A percentile compares a stretch with the other conserved stretches of the same genome.
phyloP scores from a whole-genome alignment of 495 filamentous ascomycete species.

The Talaromyces thailandensis region DNA sequence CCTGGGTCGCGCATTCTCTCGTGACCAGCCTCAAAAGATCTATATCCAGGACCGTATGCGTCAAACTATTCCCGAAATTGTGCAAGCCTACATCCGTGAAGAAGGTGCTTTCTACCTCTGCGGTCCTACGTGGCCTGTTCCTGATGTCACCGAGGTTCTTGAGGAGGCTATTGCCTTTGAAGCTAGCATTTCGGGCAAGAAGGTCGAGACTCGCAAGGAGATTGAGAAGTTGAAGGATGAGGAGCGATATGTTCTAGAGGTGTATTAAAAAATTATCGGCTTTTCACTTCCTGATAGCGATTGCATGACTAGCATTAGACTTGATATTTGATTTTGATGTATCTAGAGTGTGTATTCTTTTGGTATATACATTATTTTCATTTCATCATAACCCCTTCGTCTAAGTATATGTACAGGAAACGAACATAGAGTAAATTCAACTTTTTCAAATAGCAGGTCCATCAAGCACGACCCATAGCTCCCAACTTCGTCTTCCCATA shows the following conservation, averaged over 20 bases:
- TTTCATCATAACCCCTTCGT: neutral
- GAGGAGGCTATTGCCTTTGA: slow-evolving; percentile 85
- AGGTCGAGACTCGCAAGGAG: slow-evolving; percentile 82
- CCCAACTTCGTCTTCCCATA: slow-evolving; percentile 68
- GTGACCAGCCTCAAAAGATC: slow-evolving; percentile 96
- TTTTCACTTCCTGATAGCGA: neutral
- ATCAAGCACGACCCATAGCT: slow-evolving; percentile 15
- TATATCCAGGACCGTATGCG: slow-evolving; percentile 99
- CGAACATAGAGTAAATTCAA: neutral
- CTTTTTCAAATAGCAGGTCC: neutral
- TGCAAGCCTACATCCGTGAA: slow-evolving; percentile 79
- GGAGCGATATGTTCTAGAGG: slow-evolving; percentile 89
- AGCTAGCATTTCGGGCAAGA: slow-evolving; percentile 59
- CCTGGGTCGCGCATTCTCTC: slow-evolving; percentile 87
- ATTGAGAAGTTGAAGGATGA: slow-evolving; percentile 95
- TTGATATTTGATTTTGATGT: neutral
- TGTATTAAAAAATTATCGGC: slow-evolving; percentile 70
- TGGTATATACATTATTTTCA: neutral
- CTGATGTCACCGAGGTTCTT: slow-evolving; percentile 91
- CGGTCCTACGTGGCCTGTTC: slow-evolving; percentile 96
- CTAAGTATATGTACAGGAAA: neutral
- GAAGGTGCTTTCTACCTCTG: slow-evolving; percentile 94
- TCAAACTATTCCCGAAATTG: slow-evolving; percentile 73
- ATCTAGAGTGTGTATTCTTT: neutral
- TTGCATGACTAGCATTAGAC: slow-evolving; percentile 1